These are phyloP conservation scores for Alternaria ethzedia DNA, from an alignment of 2,329 filamentous ascomycete species.

Conservation along the genomic window DNA sequence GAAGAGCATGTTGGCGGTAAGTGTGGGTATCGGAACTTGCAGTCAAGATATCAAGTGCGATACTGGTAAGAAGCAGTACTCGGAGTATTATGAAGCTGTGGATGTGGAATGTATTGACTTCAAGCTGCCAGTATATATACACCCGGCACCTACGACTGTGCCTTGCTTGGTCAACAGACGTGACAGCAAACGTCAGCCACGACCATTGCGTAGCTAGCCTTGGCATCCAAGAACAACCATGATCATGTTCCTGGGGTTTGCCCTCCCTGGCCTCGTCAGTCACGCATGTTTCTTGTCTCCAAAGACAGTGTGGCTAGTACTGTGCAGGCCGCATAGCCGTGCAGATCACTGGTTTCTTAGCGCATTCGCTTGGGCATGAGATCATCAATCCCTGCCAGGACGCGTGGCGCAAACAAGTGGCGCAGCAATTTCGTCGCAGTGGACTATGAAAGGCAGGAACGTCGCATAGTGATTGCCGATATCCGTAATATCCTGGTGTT, in stretches of 20 bases:
- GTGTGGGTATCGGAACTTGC: neutral
- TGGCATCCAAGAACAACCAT: neutral
- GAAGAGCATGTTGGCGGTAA: slow-evolving; percentile 32
- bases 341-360: slow-evolving; percentile 6
- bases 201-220: slow-evolving; percentile 13
- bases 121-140: slow-evolving; percentile 4
- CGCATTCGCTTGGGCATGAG: slow-evolving; percentile 3
- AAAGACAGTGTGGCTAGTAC: slow-evolving; percentile 9
- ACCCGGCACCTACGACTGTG: neutral
- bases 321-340: slow-evolving; percentile 9
- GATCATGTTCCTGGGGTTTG: slow-evolving; percentile 4
- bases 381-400: slow-evolving; percentile 1
- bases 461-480: slow-evolving; percentile 1
- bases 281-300: neutral
- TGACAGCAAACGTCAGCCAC: slow-evolving; percentile 21
- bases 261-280: slow-evolving; percentile 10
- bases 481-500: neutral
- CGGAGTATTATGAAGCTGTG: neutral
- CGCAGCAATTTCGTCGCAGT: neutral
- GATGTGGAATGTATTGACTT: neutral
- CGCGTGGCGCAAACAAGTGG: slow-evolving; percentile 7
- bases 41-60: neutral
- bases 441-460: neutral
- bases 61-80: neutral
- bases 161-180: neutral